Conservation (phyloP, 1,284 basidiomycete genomes). For the Singerocomus rubriflavus region DNA sequence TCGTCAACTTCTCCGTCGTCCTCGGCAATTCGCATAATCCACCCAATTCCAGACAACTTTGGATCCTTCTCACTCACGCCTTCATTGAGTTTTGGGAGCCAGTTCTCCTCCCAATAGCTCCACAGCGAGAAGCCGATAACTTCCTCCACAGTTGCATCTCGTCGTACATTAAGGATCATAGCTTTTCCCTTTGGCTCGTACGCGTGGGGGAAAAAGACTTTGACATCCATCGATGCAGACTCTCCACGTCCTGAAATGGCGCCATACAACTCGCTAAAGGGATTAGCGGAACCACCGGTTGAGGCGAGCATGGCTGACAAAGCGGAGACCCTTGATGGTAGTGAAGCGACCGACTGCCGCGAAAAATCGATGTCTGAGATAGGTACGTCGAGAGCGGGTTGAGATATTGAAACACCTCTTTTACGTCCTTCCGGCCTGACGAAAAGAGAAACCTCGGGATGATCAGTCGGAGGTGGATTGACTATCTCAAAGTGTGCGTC, state of each 20-base stretch:
- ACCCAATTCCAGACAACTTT: conserved; percentile 78
- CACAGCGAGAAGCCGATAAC: conserved; percentile 92
- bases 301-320: conserved; percentile 66
- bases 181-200: conserved; percentile 54
- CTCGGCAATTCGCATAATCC: conserved; percentile 95
- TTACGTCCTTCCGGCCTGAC: conserved; percentile 24
- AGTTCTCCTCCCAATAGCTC: conserved; percentile 87
- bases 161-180: conserved; percentile 71
- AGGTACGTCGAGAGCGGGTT: conserved; percentile 20
- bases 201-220: conserved; percentile 88
- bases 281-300: conserved; percentile 62
- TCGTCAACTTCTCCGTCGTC: conserved; percentile 98
- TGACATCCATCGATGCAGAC: conserved; percentile 61
- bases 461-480: conserved; percentile 30
- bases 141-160: conserved; percentile 92
- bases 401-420: conserved; percentile 28
- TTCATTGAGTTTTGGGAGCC: conserved; percentile 76
- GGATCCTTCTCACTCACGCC: conserved; percentile 54
- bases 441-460: conserved; percentile 14
- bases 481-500: conserved; percentile 48
- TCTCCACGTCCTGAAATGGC: conserved; percentile 74
- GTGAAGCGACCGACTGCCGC: conserved; percentile 46
- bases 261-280: conserved; percentile 79
- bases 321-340: conserved; percentile 49
- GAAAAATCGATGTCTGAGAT: conserved; percentile 45